Conservation (phyloP, 345 rosid genomes). For the Xanthoceras sorbifolium region DNA sequence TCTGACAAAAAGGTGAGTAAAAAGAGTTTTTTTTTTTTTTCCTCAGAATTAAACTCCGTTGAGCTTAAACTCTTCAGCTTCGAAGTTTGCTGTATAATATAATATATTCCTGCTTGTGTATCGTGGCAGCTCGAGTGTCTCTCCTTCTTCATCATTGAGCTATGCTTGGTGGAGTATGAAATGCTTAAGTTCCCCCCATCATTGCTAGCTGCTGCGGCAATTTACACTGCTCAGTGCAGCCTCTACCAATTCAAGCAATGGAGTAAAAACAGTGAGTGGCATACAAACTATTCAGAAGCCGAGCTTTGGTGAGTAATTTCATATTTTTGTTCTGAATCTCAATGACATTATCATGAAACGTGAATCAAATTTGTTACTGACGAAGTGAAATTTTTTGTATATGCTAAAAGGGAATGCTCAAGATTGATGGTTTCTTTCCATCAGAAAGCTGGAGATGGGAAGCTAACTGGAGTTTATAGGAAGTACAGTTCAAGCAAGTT, state of each 20-base stretch:
- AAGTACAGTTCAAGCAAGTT: constrained; percentile 73
- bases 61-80: not conserved
- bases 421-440: constrained; percentile 67
- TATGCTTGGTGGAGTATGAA: constrained; percentile 79
- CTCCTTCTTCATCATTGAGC: constrained; percentile 83
- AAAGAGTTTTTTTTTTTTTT: not conserved
- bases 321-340: not conserved
- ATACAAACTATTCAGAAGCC: constrained; percentile 63
- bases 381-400: not conserved
- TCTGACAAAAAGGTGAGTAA: constrained; percentile 50
- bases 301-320: constrained; percentile 65
- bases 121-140: constrained; percentile 51
- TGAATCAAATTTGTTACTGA: not conserved
- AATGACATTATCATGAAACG: not conserved
- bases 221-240: constrained; percentile 77
- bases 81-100: no score
- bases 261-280: constrained; percentile 74
- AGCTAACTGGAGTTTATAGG: constrained; percentile 80
- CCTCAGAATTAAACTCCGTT: not conserved
- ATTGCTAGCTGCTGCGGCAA: constrained; percentile 74
- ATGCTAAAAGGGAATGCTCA: constrained; percentile 61
- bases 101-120: not conserved
- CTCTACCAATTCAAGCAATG: constrained; percentile 66
- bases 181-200: constrained; percentile 88
- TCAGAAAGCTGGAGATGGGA: constrained; percentile 64